Base-by-base conservation (phyloP, 2,329 filamentous ascomycete genomes). In the Sphaerulina musiva region DNA sequence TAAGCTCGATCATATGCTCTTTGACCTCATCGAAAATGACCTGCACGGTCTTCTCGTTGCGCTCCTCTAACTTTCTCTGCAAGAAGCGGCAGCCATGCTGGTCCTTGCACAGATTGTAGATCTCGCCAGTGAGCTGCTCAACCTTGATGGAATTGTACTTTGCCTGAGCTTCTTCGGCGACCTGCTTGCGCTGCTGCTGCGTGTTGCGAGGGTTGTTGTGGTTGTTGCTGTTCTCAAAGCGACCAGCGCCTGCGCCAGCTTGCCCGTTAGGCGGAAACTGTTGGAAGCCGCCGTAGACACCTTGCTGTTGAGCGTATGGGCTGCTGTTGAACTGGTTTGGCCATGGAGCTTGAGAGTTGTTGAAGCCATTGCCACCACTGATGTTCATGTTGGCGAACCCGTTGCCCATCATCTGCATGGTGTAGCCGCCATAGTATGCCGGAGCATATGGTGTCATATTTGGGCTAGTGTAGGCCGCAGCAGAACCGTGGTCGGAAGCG, bases 61-160 rank as follows among this genome's bases (percentile, higher is more conserved):
- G 86, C 68, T 95, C 92, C 74, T 98, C 93, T 4, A 98, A 80
- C 76, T 97, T 95, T 78, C 95, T 93, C 76, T 98, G 93, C 53
- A 98, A 77, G 70, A 93, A 98, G 55, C 93, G 87, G 68, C 93
- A 98, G 55, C 93, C 93, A 71, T 98, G 91, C 74, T 98, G 93
- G 67, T 98, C 93, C 74, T 96, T 97, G 80, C 92, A 97, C 36
- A 96, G 77, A 48, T 83, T 80, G 71, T 95, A 95, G 65, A 98
- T 89, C 65, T 90, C 86, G 46, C 90, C 89, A 36, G 80, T 79
- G 65, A 93, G 85, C 34, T 85, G 81, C 68, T 95, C 89, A 20
- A 97, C 77, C 11, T 88, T 83, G 67, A 88, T 81, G 68, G 93
- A 92, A 63, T 87, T 83, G 73, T 89, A 96, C 56, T 89, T 87